Evolutionary conservation across 2,329 filamentous ascomycete genomes (phyloP), one percentile per base, ranked within the genome.

Genomic region (Escovopsis weberi): DNA sequence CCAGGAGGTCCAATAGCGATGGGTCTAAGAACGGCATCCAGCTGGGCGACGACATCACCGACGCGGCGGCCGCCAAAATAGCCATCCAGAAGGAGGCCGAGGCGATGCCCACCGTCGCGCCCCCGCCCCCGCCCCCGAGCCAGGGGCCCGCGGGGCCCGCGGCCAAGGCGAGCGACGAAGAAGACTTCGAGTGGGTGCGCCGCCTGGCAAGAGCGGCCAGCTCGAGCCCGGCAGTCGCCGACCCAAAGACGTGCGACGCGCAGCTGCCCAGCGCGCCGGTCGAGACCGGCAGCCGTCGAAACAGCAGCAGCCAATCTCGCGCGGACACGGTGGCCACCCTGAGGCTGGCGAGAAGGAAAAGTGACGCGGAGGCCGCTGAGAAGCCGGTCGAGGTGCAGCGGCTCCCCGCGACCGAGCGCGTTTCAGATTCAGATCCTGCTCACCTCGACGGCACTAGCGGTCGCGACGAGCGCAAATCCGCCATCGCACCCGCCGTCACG

Each of bases 111-210:
- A 45, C 47, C 46, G 46, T 50, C 45, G 48, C 40, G 33, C 19
- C 37, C 44, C 12, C 12, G 33, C 4, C 4, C 12, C 23, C 3
- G 23, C 4, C 12, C 23, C 4, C 4, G 12, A 11, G 26, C 33
- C 23, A 23, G 23, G 23, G 23, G 23, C 23, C 18, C 23, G 18
- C 33, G 32, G 6, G 8, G 3, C 8, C 19, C 12, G 12, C 34
- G 26, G 37, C 33, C 9, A 38, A 33, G 11, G 19, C 37, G 6
- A 33, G 35, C 6, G 48, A 56, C 26, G 60, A 58, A 19, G 66
- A 72, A 44, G 70, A 74, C 34, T 47, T 62, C 34, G 71, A 75
- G 35, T 45, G 74, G 37, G 56, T 75, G 40, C 67, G 66, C 45
- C 64, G 63, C 41, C 58, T 76, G 48, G 67, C 70, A 19, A 63